Evolutionary conservation across 140 eudicot species (phyloP).

Genomic region (Stevia rebaudiana): DNA sequence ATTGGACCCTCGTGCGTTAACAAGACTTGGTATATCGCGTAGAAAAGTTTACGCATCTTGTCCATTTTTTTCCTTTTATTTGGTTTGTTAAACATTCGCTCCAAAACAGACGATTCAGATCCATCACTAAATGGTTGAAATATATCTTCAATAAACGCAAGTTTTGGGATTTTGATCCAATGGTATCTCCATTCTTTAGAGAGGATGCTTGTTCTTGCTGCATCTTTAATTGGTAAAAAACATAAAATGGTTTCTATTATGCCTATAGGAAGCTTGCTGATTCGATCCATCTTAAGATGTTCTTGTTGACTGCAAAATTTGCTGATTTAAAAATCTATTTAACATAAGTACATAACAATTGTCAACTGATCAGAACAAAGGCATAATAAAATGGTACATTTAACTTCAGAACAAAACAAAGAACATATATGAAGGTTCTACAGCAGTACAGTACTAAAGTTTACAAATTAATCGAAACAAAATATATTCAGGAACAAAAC

Average conservation of each 20-base stretch:
- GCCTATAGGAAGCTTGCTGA: conserved; percentile 16
- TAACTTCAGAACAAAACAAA: too few relatives aligned
- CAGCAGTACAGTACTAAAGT: too few relatives aligned
- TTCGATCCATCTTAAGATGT: conserved; percentile 5
- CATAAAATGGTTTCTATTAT: conserved; percentile 21
- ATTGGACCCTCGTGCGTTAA: conserved; percentile 6
- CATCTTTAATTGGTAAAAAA: conserved; percentile 16
- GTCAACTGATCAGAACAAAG: too few relatives aligned
- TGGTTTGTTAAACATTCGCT: background rate
- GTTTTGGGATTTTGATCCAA: conserved; percentile 23
- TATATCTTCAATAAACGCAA: conserved; percentile 2
- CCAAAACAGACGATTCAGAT: background rate
- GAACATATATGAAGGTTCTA: too few relatives aligned
- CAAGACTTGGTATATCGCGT: conserved; percentile 4
- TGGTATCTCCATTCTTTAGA: conserved; percentile 20
- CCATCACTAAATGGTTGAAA: background rate
- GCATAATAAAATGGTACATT: too few relatives aligned
- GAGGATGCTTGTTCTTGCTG: conserved; percentile 26
- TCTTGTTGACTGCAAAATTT: background rate
- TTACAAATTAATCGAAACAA: too few relatives aligned
- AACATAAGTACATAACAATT: too few relatives aligned
- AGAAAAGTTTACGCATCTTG: conserved; percentile 1
- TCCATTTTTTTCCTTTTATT: background rate
- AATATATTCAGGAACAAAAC: too few relatives aligned
- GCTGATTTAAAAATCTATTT: too few relatives aligned